Base-by-base conservation (phyloP, 208 protist species). In the Trypanosoma cruzi region DNA sequence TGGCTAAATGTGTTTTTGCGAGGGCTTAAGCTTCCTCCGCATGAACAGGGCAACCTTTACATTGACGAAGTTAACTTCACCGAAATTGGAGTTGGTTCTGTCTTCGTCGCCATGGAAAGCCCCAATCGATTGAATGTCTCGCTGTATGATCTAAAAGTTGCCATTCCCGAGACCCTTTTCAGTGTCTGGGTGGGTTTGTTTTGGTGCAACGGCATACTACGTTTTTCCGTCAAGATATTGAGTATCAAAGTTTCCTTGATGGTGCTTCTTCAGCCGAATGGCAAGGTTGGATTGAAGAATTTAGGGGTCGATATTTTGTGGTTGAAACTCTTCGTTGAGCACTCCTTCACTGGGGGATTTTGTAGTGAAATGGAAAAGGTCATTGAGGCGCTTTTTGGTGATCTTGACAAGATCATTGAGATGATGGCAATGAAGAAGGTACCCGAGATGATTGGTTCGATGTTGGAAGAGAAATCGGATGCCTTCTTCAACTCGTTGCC, bases 141-240 rank as follows among this genome's bases (percentile, higher is more conserved):
- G 16, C 48, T 71, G 3, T 13, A 29, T 0, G 66, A 72, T 34
- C 37, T 95, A 18, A 64, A 50, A 50, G 49, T 85, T 6, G 46
- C 54, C 44, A 82, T 92, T 29, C 74, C 75, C 18, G 44, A 82
- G 26, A 88, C 82, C n/a, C 71, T 66, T 24, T 93, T 93, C 57
- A 63, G 64, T 22, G 68, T 81, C n/a, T 71, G 66, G 18, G 64
- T 42, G 36, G 69, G 40, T 29, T 52, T 80, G 3, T 58, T 71
- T 0, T 77, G 56, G 8, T 86, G 80, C 58, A 24, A 31, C 6
- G 80, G 80, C n/a, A 77, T 63, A 22, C 80, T 92, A 53, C 71
- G 60, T 36, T 65, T 64, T 6, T 58, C 46, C 2, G 40, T 90
- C 37, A 77, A 77, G 20, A 59, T 73, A 32, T 90, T 75, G 1